phyloP scores from a whole-genome alignment of 2,329 filamentous ascomycete species.

The Monosporascus cannonballus region DNA sequence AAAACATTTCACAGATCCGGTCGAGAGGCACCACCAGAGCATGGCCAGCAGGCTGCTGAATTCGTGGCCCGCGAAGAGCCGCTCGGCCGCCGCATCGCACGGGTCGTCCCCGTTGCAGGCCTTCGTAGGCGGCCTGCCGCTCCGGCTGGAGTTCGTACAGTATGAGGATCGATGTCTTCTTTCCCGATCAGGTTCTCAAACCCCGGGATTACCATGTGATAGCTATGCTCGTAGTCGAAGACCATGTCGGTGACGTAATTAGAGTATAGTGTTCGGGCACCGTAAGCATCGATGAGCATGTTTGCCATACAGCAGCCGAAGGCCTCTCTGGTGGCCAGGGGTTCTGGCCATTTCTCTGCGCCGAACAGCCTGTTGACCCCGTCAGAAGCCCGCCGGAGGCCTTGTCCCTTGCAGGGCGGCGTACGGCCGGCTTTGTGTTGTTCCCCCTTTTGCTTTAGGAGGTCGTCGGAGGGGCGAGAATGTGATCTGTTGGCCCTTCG shows the following conservation, averaged over 20 bases:
- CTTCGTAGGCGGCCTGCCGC: slow-evolving; percentile 11
- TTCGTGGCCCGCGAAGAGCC: not conserved
- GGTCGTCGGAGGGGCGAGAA: not conserved
- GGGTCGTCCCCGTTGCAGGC: slow-evolving; percentile 4
- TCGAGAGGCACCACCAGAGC: not conserved
- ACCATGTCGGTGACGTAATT: slow-evolving; percentile 19
- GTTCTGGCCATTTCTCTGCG: slow-evolving; percentile 8
- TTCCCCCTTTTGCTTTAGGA: not conserved
- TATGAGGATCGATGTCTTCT: not conserved
- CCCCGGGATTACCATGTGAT: slow-evolving; percentile 14
- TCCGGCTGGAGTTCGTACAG: slow-evolving; percentile 5
- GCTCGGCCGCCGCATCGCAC: not conserved
- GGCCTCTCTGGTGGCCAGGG: slow-evolving; percentile 12
- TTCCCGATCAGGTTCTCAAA: slow-evolving; percentile 11
- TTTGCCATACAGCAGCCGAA: slow-evolving; percentile 16
- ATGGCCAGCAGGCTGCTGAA: not conserved
- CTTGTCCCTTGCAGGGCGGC: slow-evolving; percentile 3
- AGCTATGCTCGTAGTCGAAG: slow-evolving; percentile 22
- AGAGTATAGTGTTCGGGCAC: slow-evolving; percentile 17
- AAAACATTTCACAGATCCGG: not conserved
- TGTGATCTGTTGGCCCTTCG: not conserved
- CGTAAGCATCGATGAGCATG: slow-evolving; percentile 16
- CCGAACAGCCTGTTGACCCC: slow-evolving; percentile 1
- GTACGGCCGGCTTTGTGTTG: not conserved
- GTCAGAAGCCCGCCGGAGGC: not conserved